A percentile compares a stretch with the other conserved stretches of the same genome.
Evolutionary conservation across 2,329 filamentous ascomycete genomes (phyloP).

Genomic region (Apiospora hydei): DNA sequence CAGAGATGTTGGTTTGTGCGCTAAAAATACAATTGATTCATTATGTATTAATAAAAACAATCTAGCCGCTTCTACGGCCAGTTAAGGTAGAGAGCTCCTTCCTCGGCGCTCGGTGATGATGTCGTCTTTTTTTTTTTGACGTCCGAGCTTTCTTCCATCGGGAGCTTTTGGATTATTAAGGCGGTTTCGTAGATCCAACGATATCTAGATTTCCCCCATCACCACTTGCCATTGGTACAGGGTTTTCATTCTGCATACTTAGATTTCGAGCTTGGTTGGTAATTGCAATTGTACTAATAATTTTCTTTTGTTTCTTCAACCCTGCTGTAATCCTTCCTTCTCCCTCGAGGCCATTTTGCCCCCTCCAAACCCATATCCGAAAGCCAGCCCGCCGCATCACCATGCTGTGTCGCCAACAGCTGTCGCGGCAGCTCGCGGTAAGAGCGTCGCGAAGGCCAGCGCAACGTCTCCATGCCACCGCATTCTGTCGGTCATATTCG

Average conservation of each 20-base stretch:
- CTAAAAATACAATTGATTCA: background rate
- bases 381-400: constrained; percentile 24
- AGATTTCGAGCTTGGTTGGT: background rate
- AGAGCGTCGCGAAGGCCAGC: constrained; percentile 35
- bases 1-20: background rate
- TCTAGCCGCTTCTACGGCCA: background rate
- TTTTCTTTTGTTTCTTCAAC: constrained; percentile 8
- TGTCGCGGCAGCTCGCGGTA: constrained; percentile 40
- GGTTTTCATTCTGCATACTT: background rate
- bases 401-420: constrained; percentile 44
- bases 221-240: constrained; percentile 8
- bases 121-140: constrained; percentile 26
- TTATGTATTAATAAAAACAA: background rate
- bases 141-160: constrained; percentile 25
- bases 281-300: constrained; percentile 9
- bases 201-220: background rate
- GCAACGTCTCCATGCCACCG: constrained; percentile 33
- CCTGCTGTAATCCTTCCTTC: background rate
- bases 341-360: background rate
- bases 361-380: background rate
- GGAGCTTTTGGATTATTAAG: constrained; percentile 25
- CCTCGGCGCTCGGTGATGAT: constrained; percentile 23
- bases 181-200: constrained; percentile 12
- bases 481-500: constrained; percentile 36
- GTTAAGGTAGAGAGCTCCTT: background rate